phyloP scores from a whole-genome alignment of 139 green algal species.

The Chlamydomonas sphaeroides region DNA sequence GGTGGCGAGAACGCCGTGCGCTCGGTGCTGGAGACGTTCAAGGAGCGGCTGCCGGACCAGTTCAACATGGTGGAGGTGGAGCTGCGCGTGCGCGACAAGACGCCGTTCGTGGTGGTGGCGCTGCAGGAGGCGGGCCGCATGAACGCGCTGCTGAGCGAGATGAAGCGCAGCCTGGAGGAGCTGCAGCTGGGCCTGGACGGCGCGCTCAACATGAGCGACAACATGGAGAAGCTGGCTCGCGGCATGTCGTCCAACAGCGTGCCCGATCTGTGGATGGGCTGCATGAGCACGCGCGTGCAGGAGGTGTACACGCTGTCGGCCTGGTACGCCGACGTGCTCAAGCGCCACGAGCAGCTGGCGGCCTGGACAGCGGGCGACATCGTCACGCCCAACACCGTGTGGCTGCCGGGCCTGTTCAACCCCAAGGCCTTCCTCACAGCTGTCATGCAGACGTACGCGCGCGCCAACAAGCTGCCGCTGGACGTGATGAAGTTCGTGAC shows the following conservation, averaged over 20 bases:
- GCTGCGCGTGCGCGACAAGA: conserved; percentile 81
- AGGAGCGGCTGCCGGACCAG: conserved; percentile 75
- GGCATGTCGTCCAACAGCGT: conserved; percentile 81
- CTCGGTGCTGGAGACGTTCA: conserved; percentile 66
- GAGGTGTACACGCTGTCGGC: conserved; percentile 75
- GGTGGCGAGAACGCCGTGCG: conserved; percentile 68
- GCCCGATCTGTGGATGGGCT: conserved; percentile 78
- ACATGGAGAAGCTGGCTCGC: conserved; percentile 82
- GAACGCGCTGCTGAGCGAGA: conserved; percentile 83
- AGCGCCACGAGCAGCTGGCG: conserved; percentile 81
- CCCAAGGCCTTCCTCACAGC: conserved; percentile 91
- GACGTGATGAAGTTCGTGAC: conserved; percentile 91
- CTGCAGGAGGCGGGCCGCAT: conserved; percentile 84
- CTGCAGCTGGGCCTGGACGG: conserved; percentile 87
- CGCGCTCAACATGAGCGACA: conserved; percentile 87
- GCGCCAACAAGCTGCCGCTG: conserved; percentile 82
- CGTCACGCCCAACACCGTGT: conserved; percentile 71
- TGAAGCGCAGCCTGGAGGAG: conserved; percentile 86
- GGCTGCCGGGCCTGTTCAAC: conserved; percentile 89
- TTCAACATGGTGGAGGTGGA: conserved; percentile 91
- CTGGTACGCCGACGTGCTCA: conserved; percentile 81
- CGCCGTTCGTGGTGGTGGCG: conserved; percentile 85
- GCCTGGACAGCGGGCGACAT: conserved; percentile 77
- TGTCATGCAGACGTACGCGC: conserved; percentile 89
- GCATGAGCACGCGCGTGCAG: conserved; percentile 86